Conservation (phyloP, 148 eudicot genomes). For the Fagopyrum tataricum region DNA sequence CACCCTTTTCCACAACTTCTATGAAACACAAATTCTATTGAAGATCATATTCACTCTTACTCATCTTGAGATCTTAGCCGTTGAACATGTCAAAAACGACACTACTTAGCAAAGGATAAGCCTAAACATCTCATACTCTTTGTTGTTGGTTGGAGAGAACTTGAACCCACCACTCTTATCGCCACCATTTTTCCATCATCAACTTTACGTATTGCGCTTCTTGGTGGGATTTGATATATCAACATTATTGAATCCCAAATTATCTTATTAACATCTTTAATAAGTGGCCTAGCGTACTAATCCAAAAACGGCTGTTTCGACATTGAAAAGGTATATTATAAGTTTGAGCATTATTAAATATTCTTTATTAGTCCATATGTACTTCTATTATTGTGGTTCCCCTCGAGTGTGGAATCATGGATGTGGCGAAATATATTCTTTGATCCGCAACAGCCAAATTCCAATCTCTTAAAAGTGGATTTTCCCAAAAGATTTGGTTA, state of each 20-base stretch:
- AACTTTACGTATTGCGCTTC: not conserved
- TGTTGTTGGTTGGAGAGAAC: conserved; percentile 8
- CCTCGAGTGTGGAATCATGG: not conserved
- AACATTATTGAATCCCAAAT: not conserved
- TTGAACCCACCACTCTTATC: conserved; percentile 8
- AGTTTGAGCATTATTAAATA: not conserved
- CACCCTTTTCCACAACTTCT: conserved; percentile 2
- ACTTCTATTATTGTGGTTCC: not conserved
- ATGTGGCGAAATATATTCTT: not conserved
- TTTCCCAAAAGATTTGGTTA: not conserved
- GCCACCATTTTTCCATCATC: not conserved
- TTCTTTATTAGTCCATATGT: not conserved
- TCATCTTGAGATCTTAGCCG: not conserved
- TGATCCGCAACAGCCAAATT: not conserved
- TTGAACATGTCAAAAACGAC: not conserved
- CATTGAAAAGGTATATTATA: not conserved
- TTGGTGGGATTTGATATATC: not conserved
- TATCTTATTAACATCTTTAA: not conserved
- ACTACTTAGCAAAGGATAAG: not conserved
- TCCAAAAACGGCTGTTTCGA: not conserved
- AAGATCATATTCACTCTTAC: not conserved
- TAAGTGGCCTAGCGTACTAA: not conserved
- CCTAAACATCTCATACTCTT: not conserved
- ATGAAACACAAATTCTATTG: not conserved
- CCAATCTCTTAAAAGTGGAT: not conserved